Percentiles rank a stretch among this genome's conserved stretches.
phyloP scores from a whole-genome alignment of 2,329 filamentous ascomycete species.

The Grosmannia huntii region DNA sequence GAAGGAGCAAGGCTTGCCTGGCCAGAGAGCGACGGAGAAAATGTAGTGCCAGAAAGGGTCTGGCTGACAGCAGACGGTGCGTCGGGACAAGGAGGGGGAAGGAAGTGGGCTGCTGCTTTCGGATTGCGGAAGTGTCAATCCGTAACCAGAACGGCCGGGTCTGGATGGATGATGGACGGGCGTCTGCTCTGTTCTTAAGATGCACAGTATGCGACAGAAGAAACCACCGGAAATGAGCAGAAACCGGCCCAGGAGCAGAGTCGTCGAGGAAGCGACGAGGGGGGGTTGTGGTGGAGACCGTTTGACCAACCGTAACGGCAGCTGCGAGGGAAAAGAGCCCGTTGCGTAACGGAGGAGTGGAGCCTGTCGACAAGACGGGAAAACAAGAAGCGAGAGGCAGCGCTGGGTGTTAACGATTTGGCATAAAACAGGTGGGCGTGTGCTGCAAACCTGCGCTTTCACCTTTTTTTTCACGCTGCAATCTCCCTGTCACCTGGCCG shows the following conservation, averaged over 20 bases:
- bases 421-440: too few relatives aligned
- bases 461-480: neutral
- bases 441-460: too few relatives aligned
- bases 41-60: conserved; percentile 1
- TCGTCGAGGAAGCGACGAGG: neutral
- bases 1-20: conserved; percentile 2
- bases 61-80: neutral
- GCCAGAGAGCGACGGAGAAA: conserved; percentile 2
- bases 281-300: neutral
- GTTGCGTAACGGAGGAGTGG: conserved; percentile 11
- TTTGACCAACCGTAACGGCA: neutral
- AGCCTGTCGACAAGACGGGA: neutral
- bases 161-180: too few relatives aligned
- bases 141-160: neutral
- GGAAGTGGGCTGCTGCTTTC: neutral
- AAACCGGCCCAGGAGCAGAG: neutral
- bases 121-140: neutral
- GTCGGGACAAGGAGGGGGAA: neutral
- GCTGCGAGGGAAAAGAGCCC: neutral
- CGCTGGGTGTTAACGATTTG: too few relatives aligned
- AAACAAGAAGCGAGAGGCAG: neutral
- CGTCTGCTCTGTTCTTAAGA: too few relatives aligned
- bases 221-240: neutral
- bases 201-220: neutral
- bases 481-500: neutral